These are phyloP conservation scores for Rubia yunnanensis DNA, from an alignment of 257 asterid genomes.

Conservation along the genomic window DNA sequence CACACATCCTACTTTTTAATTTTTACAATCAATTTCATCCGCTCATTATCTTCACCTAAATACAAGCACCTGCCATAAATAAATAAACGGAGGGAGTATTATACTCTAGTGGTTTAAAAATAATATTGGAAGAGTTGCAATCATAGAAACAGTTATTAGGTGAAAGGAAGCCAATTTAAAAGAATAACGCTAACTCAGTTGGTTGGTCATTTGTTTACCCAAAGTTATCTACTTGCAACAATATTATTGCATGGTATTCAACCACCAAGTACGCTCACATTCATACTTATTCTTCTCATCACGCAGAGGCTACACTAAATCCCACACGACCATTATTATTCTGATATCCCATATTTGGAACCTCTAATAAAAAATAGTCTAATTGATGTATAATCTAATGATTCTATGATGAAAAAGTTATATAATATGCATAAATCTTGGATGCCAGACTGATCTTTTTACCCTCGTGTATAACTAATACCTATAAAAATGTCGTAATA, in stretches of 20 bases:
- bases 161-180: conserved; percentile 11
- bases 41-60: too few relatives aligned
- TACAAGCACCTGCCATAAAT: too few relatives aligned
- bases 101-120: not conserved
- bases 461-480: too few relatives aligned
- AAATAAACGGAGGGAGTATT: too few relatives aligned
- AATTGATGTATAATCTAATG: too few relatives aligned
- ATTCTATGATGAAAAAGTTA: too few relatives aligned
- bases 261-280: conserved; percentile 1
- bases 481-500: too few relatives aligned
- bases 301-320: not conserved
- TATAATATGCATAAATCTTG: too few relatives aligned
- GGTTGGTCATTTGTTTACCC: conserved; percentile 28
- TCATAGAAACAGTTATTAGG: conserved; percentile 11
- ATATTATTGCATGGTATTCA: conserved; percentile 4
- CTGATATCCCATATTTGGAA: not conserved
- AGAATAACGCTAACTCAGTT: conserved; percentile 6
- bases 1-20: too few relatives aligned
- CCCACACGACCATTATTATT: not conserved
- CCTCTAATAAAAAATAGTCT: too few relatives aligned
- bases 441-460: too few relatives aligned
- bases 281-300: not conserved
- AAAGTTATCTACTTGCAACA: conserved; percentile 17
- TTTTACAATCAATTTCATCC: too few relatives aligned
- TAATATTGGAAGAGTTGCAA: conserved; percentile 8